Evolutionary conservation across 1,284 basidiomycete species (phyloP), one percentile per base, ranked within the genome.

Genomic region (Malassezia restricta): DNA sequence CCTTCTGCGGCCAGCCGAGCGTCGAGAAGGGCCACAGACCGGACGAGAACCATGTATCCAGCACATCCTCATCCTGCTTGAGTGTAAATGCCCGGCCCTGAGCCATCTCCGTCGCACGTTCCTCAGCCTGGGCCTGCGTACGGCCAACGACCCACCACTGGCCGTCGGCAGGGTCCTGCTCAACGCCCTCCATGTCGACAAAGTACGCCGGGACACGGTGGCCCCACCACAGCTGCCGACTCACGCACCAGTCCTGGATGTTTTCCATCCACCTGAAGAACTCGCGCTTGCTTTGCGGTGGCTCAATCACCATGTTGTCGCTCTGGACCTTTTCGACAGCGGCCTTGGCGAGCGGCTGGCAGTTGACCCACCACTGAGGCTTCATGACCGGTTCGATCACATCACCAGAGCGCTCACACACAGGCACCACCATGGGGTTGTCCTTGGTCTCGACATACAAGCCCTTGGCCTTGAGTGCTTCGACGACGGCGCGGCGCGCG

Each of bases 11-110:
- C 94, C 94, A 99, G 49, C 94, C 92, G 79, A 92, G 81, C 71
- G 89, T 95, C 1, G 90, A 92, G 77, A 89, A 96, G 2, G 94
- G 94, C 94, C 94, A 98, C 8, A 99, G 78, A 53, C 83, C 94
- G 47, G 91, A 95, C 0, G 89, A 95, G 78, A 98, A 99, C 92
- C 94, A 99, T 0, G 92, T 98, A 76, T 99, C 94, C 14, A 98
- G 81, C 1, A 99, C 94, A 69, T 98, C 94, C 57, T 91, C 87
- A 66, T 98, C 94, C 75, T 98, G 94, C 72, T 86, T 82, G 8
- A 99, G 78, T 1, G 79, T 82, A 74, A 86, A 98, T 27, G 51
- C 57, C 53, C 78, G 78, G 31, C 83, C 84, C 20, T 77, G 79
- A 12, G 88, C 91, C 33, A 90, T 74, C 56, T 78, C 78, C 65